A percentile compares a stretch with the other conserved stretches of the same genome.
Conservation (phyloP, 1,284 basidiomycete species). For the Apiotrichum gamsii region DNA sequence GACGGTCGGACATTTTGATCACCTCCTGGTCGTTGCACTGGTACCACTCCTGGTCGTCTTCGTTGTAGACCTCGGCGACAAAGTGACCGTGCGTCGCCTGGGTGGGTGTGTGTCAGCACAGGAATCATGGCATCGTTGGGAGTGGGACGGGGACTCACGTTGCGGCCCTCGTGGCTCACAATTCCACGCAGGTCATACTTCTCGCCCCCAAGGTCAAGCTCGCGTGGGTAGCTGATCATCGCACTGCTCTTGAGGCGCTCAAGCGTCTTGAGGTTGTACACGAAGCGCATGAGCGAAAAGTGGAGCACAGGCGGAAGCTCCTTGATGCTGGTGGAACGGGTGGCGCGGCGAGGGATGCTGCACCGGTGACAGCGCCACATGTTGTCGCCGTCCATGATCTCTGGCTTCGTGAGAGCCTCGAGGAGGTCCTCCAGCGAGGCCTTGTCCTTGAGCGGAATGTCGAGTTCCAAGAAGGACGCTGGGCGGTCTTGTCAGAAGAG, state of each 20-base stretch:
- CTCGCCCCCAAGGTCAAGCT: slow-evolving; percentile 53
- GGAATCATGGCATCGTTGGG: too few relatives aligned
- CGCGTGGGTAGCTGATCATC: slow-evolving; percentile 63
- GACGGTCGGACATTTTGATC: slow-evolving; percentile 13
- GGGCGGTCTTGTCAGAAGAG: neutral
- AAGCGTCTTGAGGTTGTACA: slow-evolving; percentile 69
- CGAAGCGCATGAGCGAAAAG: slow-evolving; percentile 80
- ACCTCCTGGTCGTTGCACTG: slow-evolving; percentile 73
- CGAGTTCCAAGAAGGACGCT: slow-evolving; percentile 69
- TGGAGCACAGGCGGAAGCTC: slow-evolving; percentile 73
- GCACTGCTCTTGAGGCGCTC: slow-evolving; percentile 79
- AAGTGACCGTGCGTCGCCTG: slow-evolving; percentile 91
- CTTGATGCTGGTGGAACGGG: slow-evolving; percentile 62
- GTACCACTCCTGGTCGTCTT: slow-evolving; percentile 65
- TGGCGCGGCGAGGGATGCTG: slow-evolving; percentile 64
- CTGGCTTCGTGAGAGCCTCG: slow-evolving; percentile 56
- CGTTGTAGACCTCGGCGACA: slow-evolving; percentile 77
- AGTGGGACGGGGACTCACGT: slow-evolving; percentile 40
- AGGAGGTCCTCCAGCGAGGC: slow-evolving; percentile 67
- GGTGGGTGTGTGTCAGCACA: too few relatives aligned
- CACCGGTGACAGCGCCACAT: slow-evolving; percentile 75
- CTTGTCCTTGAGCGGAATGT: slow-evolving; percentile 72
- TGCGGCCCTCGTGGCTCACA: slow-evolving; percentile 69
- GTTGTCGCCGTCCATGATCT: slow-evolving; percentile 72
- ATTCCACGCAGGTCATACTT: slow-evolving; percentile 74